phyloP scores from a whole-genome alignment of 805 yeast genomes.

The Barnettozyma wickerhamii region DNA sequence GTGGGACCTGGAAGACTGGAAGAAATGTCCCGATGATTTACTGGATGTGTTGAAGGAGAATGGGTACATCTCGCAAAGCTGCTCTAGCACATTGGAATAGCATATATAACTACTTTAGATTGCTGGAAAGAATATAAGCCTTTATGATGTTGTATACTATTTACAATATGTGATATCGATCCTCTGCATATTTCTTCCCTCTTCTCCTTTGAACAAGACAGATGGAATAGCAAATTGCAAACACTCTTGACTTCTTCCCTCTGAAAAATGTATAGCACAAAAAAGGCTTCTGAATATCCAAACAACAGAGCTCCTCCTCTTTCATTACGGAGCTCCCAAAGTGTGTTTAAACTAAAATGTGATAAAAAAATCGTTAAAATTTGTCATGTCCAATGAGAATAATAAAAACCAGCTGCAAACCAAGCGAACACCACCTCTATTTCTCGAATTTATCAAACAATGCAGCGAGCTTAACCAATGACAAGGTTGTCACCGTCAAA shows the following conservation, averaged over 20 bases:
- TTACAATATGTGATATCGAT: constrained; percentile 7
- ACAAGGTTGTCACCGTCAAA: constrained; percentile 81
- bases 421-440: constrained; percentile 1
- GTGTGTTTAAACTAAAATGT: constrained; percentile 3
- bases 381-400: constrained; percentile 13
- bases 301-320: constrained; percentile 1
- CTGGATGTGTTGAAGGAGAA: constrained; percentile 4
- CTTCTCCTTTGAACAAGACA: not conserved
- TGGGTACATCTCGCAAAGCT: constrained; percentile 3
- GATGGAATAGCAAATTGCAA: not conserved
- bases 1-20: constrained; percentile 31
- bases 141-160: constrained; percentile 11
- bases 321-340: no score
- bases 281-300: constrained; percentile 8
- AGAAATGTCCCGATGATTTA: constrained; percentile 34
- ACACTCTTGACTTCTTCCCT: not conserved
- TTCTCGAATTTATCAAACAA: not conserved
- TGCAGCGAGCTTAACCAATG: constrained; percentile 64
- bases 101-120: not conserved
- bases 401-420: constrained; percentile 2
- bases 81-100: no score
- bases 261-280: not conserved
- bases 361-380: constrained; percentile 11
- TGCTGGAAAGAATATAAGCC: constrained; percentile 6
- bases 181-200: not conserved